phyloP scores from a whole-genome alignment of 2,329 filamentous ascomycete species.

The Epicoccum nigrum region DNA sequence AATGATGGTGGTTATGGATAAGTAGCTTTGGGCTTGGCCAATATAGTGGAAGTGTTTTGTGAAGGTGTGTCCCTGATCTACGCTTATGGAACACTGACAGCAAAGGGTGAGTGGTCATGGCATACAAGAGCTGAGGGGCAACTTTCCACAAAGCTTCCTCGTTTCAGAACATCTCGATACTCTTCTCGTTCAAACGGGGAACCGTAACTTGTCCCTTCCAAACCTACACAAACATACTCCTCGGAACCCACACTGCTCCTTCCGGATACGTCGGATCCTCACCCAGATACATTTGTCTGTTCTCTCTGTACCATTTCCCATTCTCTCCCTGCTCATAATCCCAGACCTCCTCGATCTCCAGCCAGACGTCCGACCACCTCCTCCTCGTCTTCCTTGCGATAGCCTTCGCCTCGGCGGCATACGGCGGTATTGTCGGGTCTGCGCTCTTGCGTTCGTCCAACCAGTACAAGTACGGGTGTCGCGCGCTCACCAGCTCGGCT shows the following conservation, averaged over 20 bases:
- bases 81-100: no score
- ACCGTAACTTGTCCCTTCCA: no score
- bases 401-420: conserved; percentile 12
- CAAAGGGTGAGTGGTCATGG: no score
- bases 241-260: neutral
- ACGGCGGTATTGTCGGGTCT: conserved; percentile 14
- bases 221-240: conserved; percentile 18
- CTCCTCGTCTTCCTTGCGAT: conserved; percentile 13
- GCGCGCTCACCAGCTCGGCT: conserved; percentile 19
- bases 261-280: conserved; percentile 14
- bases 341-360: conserved; percentile 23
- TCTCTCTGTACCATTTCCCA: conserved; percentile 8
- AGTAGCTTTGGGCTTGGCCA: no score
- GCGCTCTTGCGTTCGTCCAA: conserved; percentile 15
- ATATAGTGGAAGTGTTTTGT: no score
- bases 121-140: no score
- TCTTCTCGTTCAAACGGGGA: no score
- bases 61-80: no score
- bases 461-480: conserved; percentile 28
- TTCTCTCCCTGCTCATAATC: conserved; percentile 17
- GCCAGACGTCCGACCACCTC: conserved; percentile 17
- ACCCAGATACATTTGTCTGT: conserved; percentile 15
- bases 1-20: neutral
- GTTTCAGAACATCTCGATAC: no score
- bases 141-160: no score